Conservation (phyloP, 1,284 basidiomycete genomes). For the Puccinia sorghi region DNA sequence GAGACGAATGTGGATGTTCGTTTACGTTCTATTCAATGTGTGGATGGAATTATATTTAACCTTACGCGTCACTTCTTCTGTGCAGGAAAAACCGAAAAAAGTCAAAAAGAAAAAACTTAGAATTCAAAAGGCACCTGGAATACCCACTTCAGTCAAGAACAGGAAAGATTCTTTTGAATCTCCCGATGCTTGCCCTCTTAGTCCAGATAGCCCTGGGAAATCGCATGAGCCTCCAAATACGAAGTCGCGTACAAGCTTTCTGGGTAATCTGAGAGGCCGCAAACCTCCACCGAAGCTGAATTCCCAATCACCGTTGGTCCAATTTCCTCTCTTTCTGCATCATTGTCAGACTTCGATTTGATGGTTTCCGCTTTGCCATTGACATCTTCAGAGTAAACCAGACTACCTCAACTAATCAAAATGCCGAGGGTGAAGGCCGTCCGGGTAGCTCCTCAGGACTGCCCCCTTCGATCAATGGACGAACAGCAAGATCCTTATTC, state of each 20-base stretch:
- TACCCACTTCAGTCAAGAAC: slow-evolving; percentile 1
- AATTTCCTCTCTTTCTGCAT: not conserved
- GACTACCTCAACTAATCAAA: not conserved
- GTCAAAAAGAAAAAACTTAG: slow-evolving; percentile 12
- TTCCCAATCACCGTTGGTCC: slow-evolving; percentile 15
- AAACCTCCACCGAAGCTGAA: slow-evolving; percentile 28
- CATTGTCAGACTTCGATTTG: not conserved
- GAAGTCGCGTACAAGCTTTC: slow-evolving; percentile 38
- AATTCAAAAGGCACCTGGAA: slow-evolving; percentile 10
- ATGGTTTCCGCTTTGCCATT: not conserved
- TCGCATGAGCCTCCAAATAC: not conserved
- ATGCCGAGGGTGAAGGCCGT: not conserved
- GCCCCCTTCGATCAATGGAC: not conserved
- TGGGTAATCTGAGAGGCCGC: slow-evolving; percentile 33
- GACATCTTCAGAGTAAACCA: not conserved
- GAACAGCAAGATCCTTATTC: slow-evolving; percentile 6
- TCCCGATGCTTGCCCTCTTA: not conserved
- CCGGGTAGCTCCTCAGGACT: slow-evolving; percentile 5
- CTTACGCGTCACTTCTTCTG: not conserved
- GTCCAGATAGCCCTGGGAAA: slow-evolving; percentile 15
- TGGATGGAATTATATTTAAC: not conserved
- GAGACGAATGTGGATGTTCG: not conserved
- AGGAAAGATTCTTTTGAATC: slow-evolving; percentile 3
- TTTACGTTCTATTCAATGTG: not conserved
- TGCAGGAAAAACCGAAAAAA: slow-evolving; percentile 18